These are phyloP conservation scores for Neurospora sp. DNA, from an alignment of 495 filamentous ascomycete species.

Conservation along the genomic window DNA sequence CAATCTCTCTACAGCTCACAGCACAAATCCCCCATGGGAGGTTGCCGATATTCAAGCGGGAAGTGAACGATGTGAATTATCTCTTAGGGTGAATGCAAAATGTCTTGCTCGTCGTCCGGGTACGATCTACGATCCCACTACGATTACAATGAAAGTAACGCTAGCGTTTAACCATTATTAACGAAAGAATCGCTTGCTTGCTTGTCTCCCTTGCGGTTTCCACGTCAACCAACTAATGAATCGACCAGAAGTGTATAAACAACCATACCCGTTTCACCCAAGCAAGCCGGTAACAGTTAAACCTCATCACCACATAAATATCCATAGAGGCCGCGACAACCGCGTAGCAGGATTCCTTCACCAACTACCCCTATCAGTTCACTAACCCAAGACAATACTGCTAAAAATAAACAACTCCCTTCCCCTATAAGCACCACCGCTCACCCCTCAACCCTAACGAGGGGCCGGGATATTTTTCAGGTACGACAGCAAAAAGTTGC, in stretches of 20 bases:
- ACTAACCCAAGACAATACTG: neutral
- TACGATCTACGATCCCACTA: neutral
- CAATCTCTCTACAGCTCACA: neutral
- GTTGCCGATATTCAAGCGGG: neutral
- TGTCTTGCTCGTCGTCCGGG: neutral
- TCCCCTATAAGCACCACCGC: neutral
- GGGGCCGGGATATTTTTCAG: slow-evolving; percentile 35
- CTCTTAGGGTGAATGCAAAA: neutral
- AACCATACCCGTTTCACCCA: neutral
- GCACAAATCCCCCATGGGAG: neutral
- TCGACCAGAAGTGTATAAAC: neutral
- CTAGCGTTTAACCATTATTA: neutral
- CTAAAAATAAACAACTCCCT: slow-evolving; percentile 1
- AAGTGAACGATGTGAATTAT: neutral
- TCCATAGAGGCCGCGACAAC: neutral
- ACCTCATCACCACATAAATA: neutral
- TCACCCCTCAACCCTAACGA: neutral
- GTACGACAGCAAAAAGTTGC: slow-evolving; percentile 71
- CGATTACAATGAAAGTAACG: neutral
- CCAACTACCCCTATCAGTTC: neutral
- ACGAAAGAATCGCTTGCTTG: neutral
- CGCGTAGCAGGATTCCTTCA: neutral
- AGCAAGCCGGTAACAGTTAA: neutral
- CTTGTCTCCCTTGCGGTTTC: neutral
- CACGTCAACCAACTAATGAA: neutral